Base-by-base conservation (phyloP, 306 rosid genomes). In the Fragaria iinumae region DNA sequence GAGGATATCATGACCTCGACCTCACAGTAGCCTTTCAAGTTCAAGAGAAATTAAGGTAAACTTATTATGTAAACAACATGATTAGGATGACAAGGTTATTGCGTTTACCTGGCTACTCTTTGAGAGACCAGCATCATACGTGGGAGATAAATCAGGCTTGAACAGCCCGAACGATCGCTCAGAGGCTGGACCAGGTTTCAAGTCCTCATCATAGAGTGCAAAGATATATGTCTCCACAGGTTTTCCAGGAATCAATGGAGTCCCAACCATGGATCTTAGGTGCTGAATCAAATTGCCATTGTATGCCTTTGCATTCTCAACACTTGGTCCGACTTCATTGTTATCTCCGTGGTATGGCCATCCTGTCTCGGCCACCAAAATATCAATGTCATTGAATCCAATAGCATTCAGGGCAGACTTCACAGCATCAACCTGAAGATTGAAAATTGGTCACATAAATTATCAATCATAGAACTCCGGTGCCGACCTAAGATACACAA, bases 321-420 rank as follows among this genome's bases (percentile, higher is more conserved):
- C 69, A 69, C 90, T 75, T 0, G 97, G 80, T 49, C 96, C 99
- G 1, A 78, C 85, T 84, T 95, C 93, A 55, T 81, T 89, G 85
- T 71, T 79, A 80, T 90, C 99, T 14, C 99, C 99, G 1, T 66
- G 52, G 65, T 91, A 89, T 6, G 99, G 91, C 97, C 99, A 95
- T 34, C 99, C 99, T 5, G 99, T 95, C 84, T 95, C 99, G 4
- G 97, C 96, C 45, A 95, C 90, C 84, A 86, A 80, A 69, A 95
- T 95, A 80, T 90, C 93, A 2, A 84, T 45, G 77, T 87, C 96
- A 36, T 82, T 84, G 83, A 84, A 88, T 1, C 89, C 95, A 80
- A 90, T 23, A 2, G 85, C 83, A 67, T 83, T 85, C 76, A 95
- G 71, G 12, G 97, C 97, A 55, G 97, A 92, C 64, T 90, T 84